Base-by-base conservation (phyloP, 1,139 yeast species). In the Sugiyamaella neomexicana region DNA sequence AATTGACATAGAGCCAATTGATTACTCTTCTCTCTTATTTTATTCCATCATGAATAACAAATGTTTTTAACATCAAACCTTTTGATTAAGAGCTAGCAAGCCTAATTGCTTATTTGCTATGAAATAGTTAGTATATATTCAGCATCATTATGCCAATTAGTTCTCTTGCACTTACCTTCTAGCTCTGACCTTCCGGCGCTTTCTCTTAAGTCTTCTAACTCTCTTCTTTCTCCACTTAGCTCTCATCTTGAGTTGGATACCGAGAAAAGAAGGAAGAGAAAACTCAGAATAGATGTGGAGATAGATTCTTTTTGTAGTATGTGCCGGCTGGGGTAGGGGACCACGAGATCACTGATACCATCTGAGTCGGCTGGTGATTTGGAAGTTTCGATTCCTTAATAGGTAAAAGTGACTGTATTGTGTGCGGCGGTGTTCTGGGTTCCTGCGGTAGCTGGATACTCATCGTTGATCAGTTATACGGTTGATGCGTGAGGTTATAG, bases 131-230 rank as follows among this genome's bases (percentile, higher is more conserved):
- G 53, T 13, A 49, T 16, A 15, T 12, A 1, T 12, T 27, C 20
- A 13, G 16, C 23, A 42, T 27, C 5, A 7, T n/a, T 34, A 34
- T n/a, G 4, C n/a, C 16, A 13, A 34, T 13, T 36, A 10, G 15
- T 38, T 37, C 15, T 5, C 12, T 3, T 23, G 6, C 17, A 60
- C 65, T 58, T 52, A 61, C 67, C 71, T 66, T 89, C 97, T 89
- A 80, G 97, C 97, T 88, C 97, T 88, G 74, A 90, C 96, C 95
- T 89, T 89, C 96, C 97, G 96, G 86, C 97, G 87, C 95, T 90
- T 90, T 86, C 97, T 88, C 87, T 90, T 90, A 77, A 90, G 89
- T 89, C 97, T 89, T 89, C 97, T 89, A 80, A 86, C 95, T 89
- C 97, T 89, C 95, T 90, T 90, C 87, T 90, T 90, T 89, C 96